phyloP scores from a whole-genome alignment of 179 eudicot genomes.

The Patellifolia procumbens region DNA sequence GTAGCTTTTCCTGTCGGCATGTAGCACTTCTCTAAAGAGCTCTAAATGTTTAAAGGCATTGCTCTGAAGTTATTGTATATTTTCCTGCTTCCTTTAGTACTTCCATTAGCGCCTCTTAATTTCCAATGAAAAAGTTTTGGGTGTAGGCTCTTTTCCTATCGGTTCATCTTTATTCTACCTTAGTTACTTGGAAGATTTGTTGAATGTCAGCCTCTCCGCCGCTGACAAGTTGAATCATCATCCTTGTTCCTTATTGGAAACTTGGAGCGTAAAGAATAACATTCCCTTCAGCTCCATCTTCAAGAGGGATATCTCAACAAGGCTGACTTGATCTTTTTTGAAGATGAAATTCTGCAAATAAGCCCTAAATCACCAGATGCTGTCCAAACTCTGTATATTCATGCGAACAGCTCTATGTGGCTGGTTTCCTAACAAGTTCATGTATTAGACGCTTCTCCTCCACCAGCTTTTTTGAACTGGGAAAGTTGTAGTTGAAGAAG shows the following conservation, averaged over 20 bases:
- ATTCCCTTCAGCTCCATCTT: not conserved
- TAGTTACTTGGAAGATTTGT: not conserved
- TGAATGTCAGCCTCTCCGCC: not conserved
- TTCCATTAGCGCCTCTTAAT: not conserved
- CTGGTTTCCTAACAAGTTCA: no score
- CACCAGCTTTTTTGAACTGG: not conserved
- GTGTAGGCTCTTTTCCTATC: not conserved
- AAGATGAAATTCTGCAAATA: not conserved
- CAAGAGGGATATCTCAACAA: no score
- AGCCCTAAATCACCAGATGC: not conserved
- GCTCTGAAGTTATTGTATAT: not conserved
- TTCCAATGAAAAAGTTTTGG: not conserved
- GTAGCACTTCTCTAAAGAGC: not conserved
- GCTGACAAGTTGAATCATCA: not conserved
- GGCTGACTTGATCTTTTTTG: not conserved
- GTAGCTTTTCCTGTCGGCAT: not conserved
- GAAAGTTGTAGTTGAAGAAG: not conserved
- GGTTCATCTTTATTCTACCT: not conserved
- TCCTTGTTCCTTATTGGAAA: not conserved
- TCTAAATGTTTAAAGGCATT: no score
- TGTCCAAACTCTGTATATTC: not conserved
- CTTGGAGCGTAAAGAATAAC: not conserved
- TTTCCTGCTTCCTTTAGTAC: not conserved
- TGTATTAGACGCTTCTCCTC: no score
- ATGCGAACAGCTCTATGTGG: not conserved